Evolutionary conservation across 352 stramenopile species (phyloP), one percentile per base, ranked within the genome.

Genomic region (Phytophthora fragariae): DNA sequence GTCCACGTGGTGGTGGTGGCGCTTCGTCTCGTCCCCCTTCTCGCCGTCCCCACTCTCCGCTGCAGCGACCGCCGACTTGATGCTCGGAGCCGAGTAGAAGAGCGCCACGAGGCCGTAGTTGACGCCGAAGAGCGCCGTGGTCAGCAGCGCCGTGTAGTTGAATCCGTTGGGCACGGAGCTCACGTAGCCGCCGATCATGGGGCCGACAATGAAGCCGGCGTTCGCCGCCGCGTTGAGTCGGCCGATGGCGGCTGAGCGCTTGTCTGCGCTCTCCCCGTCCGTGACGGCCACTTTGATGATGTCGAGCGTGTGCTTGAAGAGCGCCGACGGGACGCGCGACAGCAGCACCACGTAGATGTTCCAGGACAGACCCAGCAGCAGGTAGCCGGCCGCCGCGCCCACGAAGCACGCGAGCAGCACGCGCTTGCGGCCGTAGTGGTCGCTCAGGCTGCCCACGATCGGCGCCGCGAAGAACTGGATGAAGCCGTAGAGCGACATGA

Each of bases 261-360:
- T 61, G 1, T 68, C 33, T 0, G 77, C 71, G 44, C 85, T 72
- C 27, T 89, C 72, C 35, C 77, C 78, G 64, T 95, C 88, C 4
- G 87, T 90, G 55, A 89, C 73, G 14, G 86, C 82, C 47, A 95
- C 80, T 62, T 92, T 91, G 68, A 94, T 88, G 64, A 93, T 75
- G 74, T 92, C 88, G 37, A 95, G 77, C 52, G 88, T 91, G 79
- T 95, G 88, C 68, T 95, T 95, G 71, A 94, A 95, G 57, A 94
- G 74, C 24, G 86, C 88, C 4, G 82, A 76, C 24, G 87, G 85
- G 15, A 95, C 75, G 21, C 88, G 85, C 24, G 88, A 95, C 54
- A 95, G 80, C 24, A 93, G 56, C 19, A 93, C 86, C 6, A 95
- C 59, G 74, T 89, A 93, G 60, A 95, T 88, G 65, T 91, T 92